A percentile compares a stretch with the other conserved stretches of the same genome.
Evolutionary conservation across 257 asterid species (phyloP).

Genomic region (Osmanthus fragrans): DNA sequence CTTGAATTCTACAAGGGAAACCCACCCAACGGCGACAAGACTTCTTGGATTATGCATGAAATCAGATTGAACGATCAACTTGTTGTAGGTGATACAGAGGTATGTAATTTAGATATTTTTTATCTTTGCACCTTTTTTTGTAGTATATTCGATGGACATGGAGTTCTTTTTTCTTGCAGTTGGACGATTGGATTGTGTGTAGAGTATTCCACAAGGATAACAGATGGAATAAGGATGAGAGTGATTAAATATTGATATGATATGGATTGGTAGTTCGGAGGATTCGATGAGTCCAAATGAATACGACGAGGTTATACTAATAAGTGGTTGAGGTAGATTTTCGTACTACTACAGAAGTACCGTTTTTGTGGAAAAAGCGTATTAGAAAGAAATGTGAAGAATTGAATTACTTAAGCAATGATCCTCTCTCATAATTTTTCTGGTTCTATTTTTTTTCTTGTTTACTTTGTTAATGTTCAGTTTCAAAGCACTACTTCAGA

Average conservation of each 20-base stretch:
- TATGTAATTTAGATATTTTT: too few relatives aligned
- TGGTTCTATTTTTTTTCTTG: too few relatives aligned
- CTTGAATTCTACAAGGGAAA: background rate
- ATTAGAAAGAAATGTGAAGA: too few relatives aligned
- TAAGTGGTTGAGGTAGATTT: conserved; percentile 36
- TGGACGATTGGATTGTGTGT: background rate
- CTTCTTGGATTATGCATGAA: background rate
- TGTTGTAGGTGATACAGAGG: background rate
- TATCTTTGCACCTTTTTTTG: too few relatives aligned
- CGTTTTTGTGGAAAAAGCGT: too few relatives aligned
- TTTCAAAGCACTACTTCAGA: too few relatives aligned
- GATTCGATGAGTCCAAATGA: conserved; percentile 44
- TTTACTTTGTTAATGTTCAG: too few relatives aligned
- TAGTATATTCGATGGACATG: background rate
- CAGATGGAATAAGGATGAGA: background rate
- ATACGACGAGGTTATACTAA: too few relatives aligned
- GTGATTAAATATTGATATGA: background rate
- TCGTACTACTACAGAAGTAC: conserved; percentile 42
- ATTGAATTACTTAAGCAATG: too few relatives aligned
- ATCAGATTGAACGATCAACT: background rate
- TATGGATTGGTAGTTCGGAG: background rate
- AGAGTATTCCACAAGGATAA: background rate
- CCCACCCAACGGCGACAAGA: background rate
- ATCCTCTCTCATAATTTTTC: too few relatives aligned
- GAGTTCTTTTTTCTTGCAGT: background rate